phyloP scores from a whole-genome alignment of 2,329 filamentous ascomycete species.

The Tolypocladium amazonense region DNA sequence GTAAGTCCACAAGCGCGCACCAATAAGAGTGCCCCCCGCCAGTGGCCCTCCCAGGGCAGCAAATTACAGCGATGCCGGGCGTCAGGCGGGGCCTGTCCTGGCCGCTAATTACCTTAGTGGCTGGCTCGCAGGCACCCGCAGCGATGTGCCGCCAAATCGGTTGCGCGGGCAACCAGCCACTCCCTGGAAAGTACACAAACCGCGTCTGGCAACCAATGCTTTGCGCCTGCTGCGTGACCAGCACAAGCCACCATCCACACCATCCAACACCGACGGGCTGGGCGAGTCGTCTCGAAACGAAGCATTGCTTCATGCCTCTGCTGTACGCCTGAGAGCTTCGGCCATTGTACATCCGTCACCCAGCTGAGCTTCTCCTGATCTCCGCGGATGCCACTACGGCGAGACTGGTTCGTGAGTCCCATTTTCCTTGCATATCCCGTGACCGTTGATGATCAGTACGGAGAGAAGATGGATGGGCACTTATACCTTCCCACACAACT shows the following conservation, averaged over 20 bases:
- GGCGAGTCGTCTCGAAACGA: conserved; percentile 1
- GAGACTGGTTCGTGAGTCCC: background rate
- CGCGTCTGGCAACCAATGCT: background rate
- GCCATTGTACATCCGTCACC: background rate
- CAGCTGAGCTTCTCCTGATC: background rate
- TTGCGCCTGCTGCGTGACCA: background rate
- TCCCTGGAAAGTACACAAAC: background rate
- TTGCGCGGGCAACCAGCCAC: background rate
- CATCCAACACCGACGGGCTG: background rate
- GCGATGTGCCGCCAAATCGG: background rate
- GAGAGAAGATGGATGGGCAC: background rate
- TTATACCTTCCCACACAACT: too few relatives aligned
- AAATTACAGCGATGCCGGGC: background rate
- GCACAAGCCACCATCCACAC: background rate
- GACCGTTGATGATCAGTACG: too few relatives aligned
- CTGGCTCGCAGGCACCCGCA: background rate
- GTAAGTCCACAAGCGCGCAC: background rate
- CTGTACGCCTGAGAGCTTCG: background rate
- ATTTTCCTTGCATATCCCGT: background rate
- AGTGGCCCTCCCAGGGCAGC: background rate
- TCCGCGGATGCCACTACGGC: background rate
- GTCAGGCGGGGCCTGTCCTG: background rate
- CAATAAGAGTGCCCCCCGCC: background rate
- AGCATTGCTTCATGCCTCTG: conserved; percentile 18
- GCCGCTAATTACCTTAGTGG: too few relatives aligned